A percentile compares a stretch with the other conserved stretches of the same genome.
phyloP scores from a whole-genome alignment of 257 asterid species.

The Cordia subcordata region DNA sequence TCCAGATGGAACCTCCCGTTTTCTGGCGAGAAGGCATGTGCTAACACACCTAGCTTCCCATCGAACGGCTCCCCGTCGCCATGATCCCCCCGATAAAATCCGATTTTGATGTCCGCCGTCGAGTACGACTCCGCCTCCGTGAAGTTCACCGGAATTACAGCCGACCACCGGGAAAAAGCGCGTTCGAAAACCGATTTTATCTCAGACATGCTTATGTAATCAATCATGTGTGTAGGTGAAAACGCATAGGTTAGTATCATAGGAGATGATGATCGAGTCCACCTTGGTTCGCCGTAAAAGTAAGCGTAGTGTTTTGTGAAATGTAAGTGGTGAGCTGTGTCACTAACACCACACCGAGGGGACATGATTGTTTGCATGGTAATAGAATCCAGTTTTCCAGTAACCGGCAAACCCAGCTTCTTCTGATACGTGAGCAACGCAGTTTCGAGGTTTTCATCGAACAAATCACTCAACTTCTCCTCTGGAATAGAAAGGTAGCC shows the following conservation, averaged over 20 bases:
- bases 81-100: slow-evolving; percentile 74
- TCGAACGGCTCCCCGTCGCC: slow-evolving; percentile 93
- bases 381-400: slow-evolving; percentile 55
- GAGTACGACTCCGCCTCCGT: slow-evolving; percentile 45
- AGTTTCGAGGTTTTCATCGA: slow-evolving; percentile 53
- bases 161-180: slow-evolving; percentile 76
- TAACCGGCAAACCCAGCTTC: slow-evolving; percentile 40
- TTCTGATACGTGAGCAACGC: slow-evolving; percentile 56
- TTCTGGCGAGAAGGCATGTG: slow-evolving; percentile 92
- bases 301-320: slow-evolving; percentile 47
- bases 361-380: slow-evolving; percentile 47
- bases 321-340: slow-evolving; percentile 17
- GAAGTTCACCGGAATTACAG: slow-evolving; percentile 83
- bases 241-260: slow-evolving; percentile 64
- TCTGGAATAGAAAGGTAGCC: slow-evolving; percentile 46
- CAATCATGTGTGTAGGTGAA: slow-evolving; percentile 41
- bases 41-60: slow-evolving; percentile 75
- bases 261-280: slow-evolving; percentile 35
- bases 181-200: slow-evolving; percentile 37
- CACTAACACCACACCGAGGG: slow-evolving; percentile 77
- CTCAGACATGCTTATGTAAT: slow-evolving; percentile 36
- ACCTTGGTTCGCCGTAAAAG: slow-evolving; percentile 64
- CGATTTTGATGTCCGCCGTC: slow-evolving; percentile 59
- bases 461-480: slow-evolving; percentile 41
- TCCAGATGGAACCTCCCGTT: slow-evolving; percentile 84